Evolutionary conservation across 805 yeast species (phyloP), one percentile per base, ranked within the genome.

Genomic region (Wickerhamomyces tratensis): DNA sequence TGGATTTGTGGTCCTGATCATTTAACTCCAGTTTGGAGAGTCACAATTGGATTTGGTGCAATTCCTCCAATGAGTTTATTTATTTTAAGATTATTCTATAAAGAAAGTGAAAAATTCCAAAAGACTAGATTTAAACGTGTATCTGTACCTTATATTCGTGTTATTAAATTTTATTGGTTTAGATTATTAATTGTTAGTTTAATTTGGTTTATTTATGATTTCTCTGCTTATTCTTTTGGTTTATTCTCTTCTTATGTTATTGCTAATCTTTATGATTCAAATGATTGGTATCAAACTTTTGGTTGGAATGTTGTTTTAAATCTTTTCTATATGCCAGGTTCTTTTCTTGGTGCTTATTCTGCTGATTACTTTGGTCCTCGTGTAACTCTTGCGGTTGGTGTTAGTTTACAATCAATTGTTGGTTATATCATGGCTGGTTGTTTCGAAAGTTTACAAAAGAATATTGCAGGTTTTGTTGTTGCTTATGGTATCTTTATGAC

Each of bases 351-450:
- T 56, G 96, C 95, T n/a, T 56, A 74, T 40, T 63, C 77, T 35
- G 73, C 95, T n/a, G 97, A 91, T 63, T 85, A 76, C 62, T 56
- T 88, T 44, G 98, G 98, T n/a, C 96, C 97, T 43, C 76, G 96
- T 62, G 59, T 83, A 47, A 84, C 96, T 9, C 64, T 87, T 38
- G 73, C 70, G 31, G 42, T 68, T 43, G 97, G 96, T 56, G 79
- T 86, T 25, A 49, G 69, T 40, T 48, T 74, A 36, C 97, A 91
- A 67, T 88, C 86, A 9, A 65, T 80, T 38, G 65, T 91, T 47
- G 97, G 96, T 25, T 84, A 74, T 58, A 74, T 80, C 53, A 82
- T 91, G 88, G 87, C 95, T 42, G 91, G 82, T 25, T 63, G 72
- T 39, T 79, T 82, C 56, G 65, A 68, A 30, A 55, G 59, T 27